Base-by-base conservation (phyloP, 2,329 filamentous ascomycete genomes). In the Trichoderma atrobrunneum region DNA sequence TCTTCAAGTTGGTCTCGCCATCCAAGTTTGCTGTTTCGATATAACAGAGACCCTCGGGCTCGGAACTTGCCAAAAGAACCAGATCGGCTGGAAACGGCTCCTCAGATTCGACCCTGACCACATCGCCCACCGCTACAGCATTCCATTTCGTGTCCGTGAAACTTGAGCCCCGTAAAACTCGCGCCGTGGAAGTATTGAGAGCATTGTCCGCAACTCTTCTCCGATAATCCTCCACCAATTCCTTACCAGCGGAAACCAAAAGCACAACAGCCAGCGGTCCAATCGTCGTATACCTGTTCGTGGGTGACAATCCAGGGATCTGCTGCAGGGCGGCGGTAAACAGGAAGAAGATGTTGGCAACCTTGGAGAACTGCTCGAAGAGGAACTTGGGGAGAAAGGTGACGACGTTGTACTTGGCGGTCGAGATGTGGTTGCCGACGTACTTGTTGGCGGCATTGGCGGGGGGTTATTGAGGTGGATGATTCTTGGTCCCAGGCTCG, bases 311-410 rank as follows among this genome's bases (percentile, higher is more conserved):
- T 75, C 92, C 91, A 26, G 96, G 96, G 74, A 99, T 97, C 81
- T 99, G 96, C 84, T 99, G 96, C 60, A 99, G 85, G 54, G 90
- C 91, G 18, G 96, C 95, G 48, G 96, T 99, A 82, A 99, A 98
- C 80, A 99, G 89, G 92, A 99, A 99, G 86, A 99, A 99, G 79
- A 99, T 84, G 83, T 99, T 99, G 85, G 96, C 96, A 82, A 98
- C 97, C 86, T 98, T 99, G 74, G 95, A 98, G 84, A 99, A 99
- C 81, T 99, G 96, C 82, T 99, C 96, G 81, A 95, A 94, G 71
- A 99, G 86, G 83, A 99, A 99, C 82, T 99, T 99, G 65, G 96
- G 96, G 21, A 98, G 80, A 82, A 99, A 99, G 24, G 94, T 97
- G 70, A 93, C 87, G 79, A 94, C 78, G 81, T 98, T 99, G 88